These are phyloP conservation scores for Pichia sp. DNA, from an alignment of 1,139 yeast species.

Conservation along the genomic window DNA sequence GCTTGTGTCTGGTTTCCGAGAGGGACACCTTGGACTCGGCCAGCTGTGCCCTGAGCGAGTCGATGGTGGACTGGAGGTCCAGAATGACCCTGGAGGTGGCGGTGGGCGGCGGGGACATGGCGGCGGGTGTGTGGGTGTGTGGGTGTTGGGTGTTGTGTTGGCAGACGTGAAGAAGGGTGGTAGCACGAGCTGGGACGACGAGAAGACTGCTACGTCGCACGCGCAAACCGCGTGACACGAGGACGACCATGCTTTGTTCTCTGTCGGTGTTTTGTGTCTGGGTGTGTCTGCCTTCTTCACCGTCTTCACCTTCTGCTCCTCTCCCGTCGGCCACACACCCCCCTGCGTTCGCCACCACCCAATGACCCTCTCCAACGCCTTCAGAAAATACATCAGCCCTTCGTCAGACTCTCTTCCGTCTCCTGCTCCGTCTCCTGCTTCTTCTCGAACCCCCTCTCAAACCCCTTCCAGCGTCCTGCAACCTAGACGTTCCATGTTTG, in stretches of 20 bases:
- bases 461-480: too few species aligned
- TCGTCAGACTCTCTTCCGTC: background rate
- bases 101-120: conserved; percentile 5
- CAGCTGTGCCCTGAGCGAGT: conserved; percentile 20
- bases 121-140: background rate
- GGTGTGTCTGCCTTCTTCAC: too few species aligned
- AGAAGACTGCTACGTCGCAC: too few species aligned
- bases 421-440: background rate
- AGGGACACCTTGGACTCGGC: conserved; percentile 48
- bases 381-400: background rate
- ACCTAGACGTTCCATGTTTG: background rate
- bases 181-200: too few species aligned
- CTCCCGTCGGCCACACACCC: too few species aligned
- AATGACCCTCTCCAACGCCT: conserved; percentile 2
- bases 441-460: background rate
- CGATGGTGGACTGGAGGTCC: conserved; percentile 26
- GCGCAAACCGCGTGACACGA: too few species aligned
- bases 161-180: too few species aligned
- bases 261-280: too few species aligned
- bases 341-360: background rate
- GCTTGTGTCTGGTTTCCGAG: conserved; percentile 43
- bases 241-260: too few species aligned
- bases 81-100: conserved; percentile 29
- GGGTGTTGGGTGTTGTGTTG: too few species aligned
- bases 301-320: too few species aligned